phyloP scores from a whole-genome alignment of 139 green algal species.

The Yamagishiella unicocca region DNA sequence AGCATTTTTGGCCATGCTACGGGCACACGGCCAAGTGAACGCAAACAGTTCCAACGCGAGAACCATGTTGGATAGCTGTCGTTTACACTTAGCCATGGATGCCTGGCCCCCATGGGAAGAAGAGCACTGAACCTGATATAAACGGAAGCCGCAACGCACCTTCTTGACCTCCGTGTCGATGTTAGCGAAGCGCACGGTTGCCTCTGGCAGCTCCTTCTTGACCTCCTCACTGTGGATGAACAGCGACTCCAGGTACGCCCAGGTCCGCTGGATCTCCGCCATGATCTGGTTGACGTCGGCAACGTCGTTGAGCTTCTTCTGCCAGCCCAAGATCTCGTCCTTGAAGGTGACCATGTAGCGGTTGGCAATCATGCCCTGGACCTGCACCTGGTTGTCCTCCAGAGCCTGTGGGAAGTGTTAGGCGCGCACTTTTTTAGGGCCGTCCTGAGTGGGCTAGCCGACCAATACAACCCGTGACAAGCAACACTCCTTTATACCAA shows the following conservation, averaged over 20 bases:
- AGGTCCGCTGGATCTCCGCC: slow-evolving; percentile 88
- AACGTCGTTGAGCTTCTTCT: slow-evolving; percentile 89
- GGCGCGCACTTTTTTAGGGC: no score
- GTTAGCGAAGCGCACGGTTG: slow-evolving; percentile 79
- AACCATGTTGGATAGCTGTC: no score
- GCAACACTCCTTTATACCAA: no score
- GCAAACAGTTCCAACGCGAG: no score
- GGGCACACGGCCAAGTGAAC: no score
- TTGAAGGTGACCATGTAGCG: slow-evolving; percentile 92
- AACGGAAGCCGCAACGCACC: no score
- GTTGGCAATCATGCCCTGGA: slow-evolving; percentile 95
- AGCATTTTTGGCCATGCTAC: neutral
- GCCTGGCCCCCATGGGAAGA: no score
- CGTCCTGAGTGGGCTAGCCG: neutral
- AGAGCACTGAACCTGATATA: no score
- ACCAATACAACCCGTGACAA: no score
- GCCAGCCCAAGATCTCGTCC: slow-evolving; percentile 86
- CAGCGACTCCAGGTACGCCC: slow-evolving; percentile 88
- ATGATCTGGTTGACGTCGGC: slow-evolving; percentile 87
- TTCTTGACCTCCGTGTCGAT: slow-evolving; percentile 86
- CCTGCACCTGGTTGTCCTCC: slow-evolving; percentile 90
- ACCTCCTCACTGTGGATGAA: slow-evolving; percentile 93
- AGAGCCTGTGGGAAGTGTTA: slow-evolving; percentile 74
- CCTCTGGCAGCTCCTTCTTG: slow-evolving; percentile 91
- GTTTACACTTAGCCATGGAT: no score